Percentiles rank a stretch among this genome's conserved stretches.
These are phyloP conservation scores for Colletotrichum australisinense DNA, from an alignment of 2,329 filamentous ascomycete species.

Conservation along the genomic window DNA sequence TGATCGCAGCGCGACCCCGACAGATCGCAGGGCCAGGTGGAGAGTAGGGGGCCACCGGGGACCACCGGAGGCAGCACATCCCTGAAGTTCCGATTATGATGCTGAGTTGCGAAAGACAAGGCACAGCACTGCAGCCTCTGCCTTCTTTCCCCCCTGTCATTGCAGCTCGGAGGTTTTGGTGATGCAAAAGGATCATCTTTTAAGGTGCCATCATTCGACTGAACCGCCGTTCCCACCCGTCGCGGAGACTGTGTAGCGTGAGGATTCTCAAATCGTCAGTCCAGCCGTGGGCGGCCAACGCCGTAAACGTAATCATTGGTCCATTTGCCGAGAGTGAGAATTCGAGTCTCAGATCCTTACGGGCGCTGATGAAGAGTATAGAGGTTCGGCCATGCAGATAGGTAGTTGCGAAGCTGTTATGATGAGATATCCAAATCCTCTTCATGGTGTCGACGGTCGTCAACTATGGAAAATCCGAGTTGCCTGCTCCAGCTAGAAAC, in stretches of 20 bases:
- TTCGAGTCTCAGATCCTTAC: neutral
- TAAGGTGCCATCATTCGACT: slow-evolving; percentile 20
- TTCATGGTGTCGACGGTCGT: too few species aligned
- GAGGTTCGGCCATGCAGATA: neutral
- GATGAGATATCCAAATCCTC: neutral
- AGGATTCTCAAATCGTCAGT: neutral
- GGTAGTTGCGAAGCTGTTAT: too few species aligned
- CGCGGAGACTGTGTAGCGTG: slow-evolving; percentile 6
- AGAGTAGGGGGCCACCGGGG: slow-evolving; percentile 21
- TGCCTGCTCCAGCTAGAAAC: neutral
- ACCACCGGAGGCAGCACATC: slow-evolving; percentile 19
- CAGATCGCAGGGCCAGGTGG: slow-evolving; percentile 22
- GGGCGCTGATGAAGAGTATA: neutral
- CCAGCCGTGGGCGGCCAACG: neutral
- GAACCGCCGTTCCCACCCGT: slow-evolving; percentile 9
- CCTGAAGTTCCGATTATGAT: slow-evolving; percentile 21
- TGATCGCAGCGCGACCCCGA: slow-evolving; percentile 19
- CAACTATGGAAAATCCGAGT: neutral
- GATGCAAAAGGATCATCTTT: slow-evolving; percentile 21
- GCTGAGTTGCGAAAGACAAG: slow-evolving; percentile 6
- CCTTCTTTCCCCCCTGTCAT: slow-evolving; percentile 20
- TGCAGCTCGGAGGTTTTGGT: slow-evolving; percentile 22
- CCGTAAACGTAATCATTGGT: slow-evolving; percentile 5
- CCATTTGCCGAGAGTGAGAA: neutral
- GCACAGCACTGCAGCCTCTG: slow-evolving; percentile 4